Evolutionary conservation across 2,329 filamentous ascomycete species (phyloP), one percentile per base, ranked within the genome.

Genomic region (Didymella segeticola): DNA sequence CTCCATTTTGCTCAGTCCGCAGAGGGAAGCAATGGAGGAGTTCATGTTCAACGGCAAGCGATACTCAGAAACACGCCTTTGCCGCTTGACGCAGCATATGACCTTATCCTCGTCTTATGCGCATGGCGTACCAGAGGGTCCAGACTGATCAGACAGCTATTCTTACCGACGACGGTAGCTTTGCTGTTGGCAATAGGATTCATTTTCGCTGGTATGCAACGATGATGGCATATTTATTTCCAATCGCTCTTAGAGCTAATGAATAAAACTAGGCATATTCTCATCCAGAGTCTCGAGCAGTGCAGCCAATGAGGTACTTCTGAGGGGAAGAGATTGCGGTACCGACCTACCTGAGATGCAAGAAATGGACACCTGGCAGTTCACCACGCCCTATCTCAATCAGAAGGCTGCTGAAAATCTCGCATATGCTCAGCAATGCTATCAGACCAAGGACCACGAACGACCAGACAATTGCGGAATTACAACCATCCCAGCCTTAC

Each of bases 11-110:
- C 14, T n/a, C 47, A 58, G 3, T 66, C 63, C 1, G 43, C 57
- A 1, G 8, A 23, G 2, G n/a, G 43, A 23, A 6, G 9, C 33
- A 2, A 20, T 47, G 73, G 75, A 46, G 69, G 60, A 7, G 17
- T 72, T 2, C 60, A 73, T 25, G 61, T 71, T 31, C 71, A 71
- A 39, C 66, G 71, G 20, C 73, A 75, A 47, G 61, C 70, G 0
- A 62, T 74, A 4, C 55, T 75, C 2, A 62, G 72, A 2, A 76
- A 76, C 29, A 60, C 61, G 2, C n/a, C 55, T 5, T 45, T 53
- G 9, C 49, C 61, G 10, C 47, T 25, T 12, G 59, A 48, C 38
- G 61, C 53, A 6, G 38, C 54, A 14, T 22, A 47, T 11, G 55
- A 58, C 3, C 17, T 64, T 3, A 10, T 39, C 19, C 19, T 3